Percentiles rank a stretch among this genome's conserved stretches.
Conservation (phyloP, 2,329 filamentous ascomycete species). For the Penicillium sp. region DNA sequence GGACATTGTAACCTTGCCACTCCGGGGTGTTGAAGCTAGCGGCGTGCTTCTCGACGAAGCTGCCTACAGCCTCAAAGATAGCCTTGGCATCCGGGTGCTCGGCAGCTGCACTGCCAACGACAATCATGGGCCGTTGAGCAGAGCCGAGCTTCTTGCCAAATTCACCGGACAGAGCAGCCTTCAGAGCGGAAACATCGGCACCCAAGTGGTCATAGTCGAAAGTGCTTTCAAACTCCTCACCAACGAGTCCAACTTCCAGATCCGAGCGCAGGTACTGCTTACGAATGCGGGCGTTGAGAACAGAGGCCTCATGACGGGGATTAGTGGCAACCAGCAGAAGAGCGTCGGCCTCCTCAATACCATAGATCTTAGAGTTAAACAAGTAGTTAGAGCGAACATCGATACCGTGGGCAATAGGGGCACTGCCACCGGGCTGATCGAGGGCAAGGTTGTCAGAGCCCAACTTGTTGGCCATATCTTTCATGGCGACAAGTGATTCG, state of each 20-base stretch:
- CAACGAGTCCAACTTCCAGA: slow-evolving; percentile 86
- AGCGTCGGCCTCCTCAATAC: slow-evolving; percentile 88
- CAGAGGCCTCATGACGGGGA: slow-evolving; percentile 89
- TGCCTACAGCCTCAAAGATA: slow-evolving; percentile 86
- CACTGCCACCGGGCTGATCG: slow-evolving; percentile 80
- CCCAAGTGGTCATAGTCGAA: slow-evolving; percentile 95
- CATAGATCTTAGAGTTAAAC: slow-evolving; percentile 94
- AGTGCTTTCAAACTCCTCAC: slow-evolving; percentile 87
- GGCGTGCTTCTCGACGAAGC: slow-evolving; percentile 91
- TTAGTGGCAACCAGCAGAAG: slow-evolving; percentile 95
- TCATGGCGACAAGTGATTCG: slow-evolving; percentile 92
- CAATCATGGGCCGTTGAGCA: slow-evolving; percentile 93
- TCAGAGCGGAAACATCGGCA: slow-evolving; percentile 72
- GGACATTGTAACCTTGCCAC: slow-evolving; percentile 97
- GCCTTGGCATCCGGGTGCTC: slow-evolving; percentile 90
- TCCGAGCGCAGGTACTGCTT: slow-evolving; percentile 98
- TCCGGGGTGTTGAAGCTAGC: slow-evolving; percentile 82
- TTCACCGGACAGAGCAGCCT: slow-evolving; percentile 77
- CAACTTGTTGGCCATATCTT: slow-evolving; percentile 94
- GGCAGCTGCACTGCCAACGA: slow-evolving; percentile 86
- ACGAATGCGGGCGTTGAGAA: slow-evolving; percentile 91
- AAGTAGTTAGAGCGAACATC: slow-evolving; percentile 93
- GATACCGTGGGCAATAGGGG: slow-evolving; percentile 85
- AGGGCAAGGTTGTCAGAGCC: slow-evolving; percentile 94
- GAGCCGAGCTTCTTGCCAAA: slow-evolving; percentile 90